A percentile compares a stretch with the other conserved stretches of the same genome.
phyloP scores from a whole-genome alignment of 305 asterid species.

The Fraxinus angustifolia region DNA sequence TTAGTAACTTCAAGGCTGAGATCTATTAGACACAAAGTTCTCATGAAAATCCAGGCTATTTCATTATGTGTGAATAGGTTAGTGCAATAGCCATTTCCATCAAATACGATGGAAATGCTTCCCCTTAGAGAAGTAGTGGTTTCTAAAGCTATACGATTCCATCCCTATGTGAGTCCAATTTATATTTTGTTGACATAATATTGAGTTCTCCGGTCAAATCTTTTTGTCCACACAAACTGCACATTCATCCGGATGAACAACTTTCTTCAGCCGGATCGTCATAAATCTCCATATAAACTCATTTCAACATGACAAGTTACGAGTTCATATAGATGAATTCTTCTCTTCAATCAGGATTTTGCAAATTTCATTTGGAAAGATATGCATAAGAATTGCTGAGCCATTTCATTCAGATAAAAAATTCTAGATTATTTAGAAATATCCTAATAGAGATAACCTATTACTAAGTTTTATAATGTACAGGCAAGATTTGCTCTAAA shows the following conservation, averaged over 20 bases:
- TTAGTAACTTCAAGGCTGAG: neutral
- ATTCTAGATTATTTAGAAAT: neutral
- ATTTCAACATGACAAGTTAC: neutral
- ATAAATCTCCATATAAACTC: neutral
- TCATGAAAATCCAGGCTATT: neutral
- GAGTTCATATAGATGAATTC: neutral
- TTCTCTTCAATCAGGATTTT: conserved; percentile 1
- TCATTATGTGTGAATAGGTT: neutral
- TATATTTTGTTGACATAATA: neutral
- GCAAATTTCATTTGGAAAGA: neutral
- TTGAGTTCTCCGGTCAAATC: neutral
- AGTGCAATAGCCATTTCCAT: neutral
- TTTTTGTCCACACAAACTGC: neutral
- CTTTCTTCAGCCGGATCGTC: neutral
- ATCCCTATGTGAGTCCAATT: neutral
- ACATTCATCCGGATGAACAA: neutral
- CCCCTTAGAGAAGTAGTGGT: neutral
- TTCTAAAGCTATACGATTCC: neutral
- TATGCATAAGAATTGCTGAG: neutral
- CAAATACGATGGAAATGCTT: neutral
- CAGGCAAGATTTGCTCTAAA: neutral
- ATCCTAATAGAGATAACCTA: neutral
- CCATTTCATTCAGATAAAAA: neutral
- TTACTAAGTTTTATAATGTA: neutral
- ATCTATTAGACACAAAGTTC: neutral